phyloP scores from a whole-genome alignment of 768 basidiomycete genomes.

The Leccinum pellstonianum region DNA sequence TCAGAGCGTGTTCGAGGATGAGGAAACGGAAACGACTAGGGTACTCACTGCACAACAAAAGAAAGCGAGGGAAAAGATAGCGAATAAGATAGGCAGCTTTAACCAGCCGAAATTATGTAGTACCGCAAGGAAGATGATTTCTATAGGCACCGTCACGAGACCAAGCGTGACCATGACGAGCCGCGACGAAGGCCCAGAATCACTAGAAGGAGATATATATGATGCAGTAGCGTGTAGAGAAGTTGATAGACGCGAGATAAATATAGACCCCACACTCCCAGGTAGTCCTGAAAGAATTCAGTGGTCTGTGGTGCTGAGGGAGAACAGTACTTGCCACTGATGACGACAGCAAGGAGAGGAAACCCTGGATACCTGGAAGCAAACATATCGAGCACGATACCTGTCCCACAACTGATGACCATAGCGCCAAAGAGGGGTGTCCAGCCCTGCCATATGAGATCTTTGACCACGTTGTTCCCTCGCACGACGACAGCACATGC shows the following conservation, averaged over 20 bases:
- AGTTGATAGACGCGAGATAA: constrained; percentile 89
- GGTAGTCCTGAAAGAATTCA: constrained; percentile 57
- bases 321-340: constrained; percentile 59
- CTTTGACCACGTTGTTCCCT: constrained; percentile 66
- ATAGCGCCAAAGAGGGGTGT: constrained; percentile 86
- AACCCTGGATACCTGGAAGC: constrained; percentile 87
- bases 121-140: constrained; percentile 68
- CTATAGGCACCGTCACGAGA: constrained; percentile 75
- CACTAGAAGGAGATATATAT: constrained; percentile 3
- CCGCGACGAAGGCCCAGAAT: constrained; percentile 38
- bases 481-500: constrained; percentile 55
- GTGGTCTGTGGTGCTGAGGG: neutral
- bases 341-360: constrained; percentile 81
- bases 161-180: constrained; percentile 70
- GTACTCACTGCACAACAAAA: constrained; percentile 75
- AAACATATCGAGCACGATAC: constrained; percentile 88
- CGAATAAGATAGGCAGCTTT: constrained; percentile 63
- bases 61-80: constrained; percentile 62
- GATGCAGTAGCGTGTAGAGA: constrained; percentile 58
- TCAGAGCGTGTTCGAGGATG: neutral
- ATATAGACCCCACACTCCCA: constrained; percentile 87
- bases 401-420: constrained; percentile 83
- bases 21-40: neutral
- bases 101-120: constrained; percentile 77
- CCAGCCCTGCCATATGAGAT: constrained; percentile 86